Percentiles rank a stretch among this genome's conserved stretches.
Conservation (phyloP, 495 filamentous ascomycete genomes). For the Penicillium psychrofluorescens region DNA sequence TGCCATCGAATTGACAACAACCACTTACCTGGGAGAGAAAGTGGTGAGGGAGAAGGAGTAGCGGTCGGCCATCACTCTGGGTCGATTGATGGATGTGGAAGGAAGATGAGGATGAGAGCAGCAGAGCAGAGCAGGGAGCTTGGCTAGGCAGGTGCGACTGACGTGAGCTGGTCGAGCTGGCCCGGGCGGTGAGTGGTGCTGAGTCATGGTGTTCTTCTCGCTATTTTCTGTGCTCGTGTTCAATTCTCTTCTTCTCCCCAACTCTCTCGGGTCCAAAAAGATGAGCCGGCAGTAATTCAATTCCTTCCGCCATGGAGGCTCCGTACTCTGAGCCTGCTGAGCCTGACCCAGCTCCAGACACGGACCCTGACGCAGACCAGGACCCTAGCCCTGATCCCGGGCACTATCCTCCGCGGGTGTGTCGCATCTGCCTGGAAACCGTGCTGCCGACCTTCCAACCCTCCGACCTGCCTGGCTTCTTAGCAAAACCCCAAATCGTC, state of each 20-base stretch:
- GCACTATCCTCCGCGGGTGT: constrained; percentile 63
- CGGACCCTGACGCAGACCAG: too few relatives aligned
- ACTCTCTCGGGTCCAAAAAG: too few relatives aligned
- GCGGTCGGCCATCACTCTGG: constrained; percentile 77
- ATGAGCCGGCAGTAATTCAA: too few relatives aligned
- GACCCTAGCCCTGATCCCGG: too few relatives aligned
- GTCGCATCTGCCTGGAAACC: constrained; percentile 87
- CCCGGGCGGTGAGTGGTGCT: constrained; percentile 21
- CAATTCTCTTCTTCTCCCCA: constrained; percentile 1
- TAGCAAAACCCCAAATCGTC: constrained; percentile 56
- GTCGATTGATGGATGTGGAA: background rate
- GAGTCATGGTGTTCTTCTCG: constrained; percentile 8
- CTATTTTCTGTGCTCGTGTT: background rate
- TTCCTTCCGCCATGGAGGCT: too few relatives aligned
- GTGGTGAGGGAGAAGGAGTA: constrained; percentile 99
- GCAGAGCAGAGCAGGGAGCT: constrained; percentile 6
- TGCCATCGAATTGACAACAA: constrained; percentile 8
- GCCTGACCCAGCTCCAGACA: too few relatives aligned
- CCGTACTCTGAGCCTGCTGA: too few relatives aligned
- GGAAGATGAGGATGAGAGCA: constrained; percentile 6
- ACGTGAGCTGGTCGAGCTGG: constrained; percentile 27
- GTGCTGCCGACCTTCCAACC: constrained; percentile 71
- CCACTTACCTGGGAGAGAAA: constrained; percentile 93
- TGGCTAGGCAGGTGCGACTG: constrained; percentile 24
- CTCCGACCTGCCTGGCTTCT: constrained; percentile 39